Percentiles rank a stretch among this genome's conserved stretches.
These are phyloP conservation scores for Leccinum barrowsii DNA, from an alignment of 768 basidiomycete species.

Conservation along the genomic window DNA sequence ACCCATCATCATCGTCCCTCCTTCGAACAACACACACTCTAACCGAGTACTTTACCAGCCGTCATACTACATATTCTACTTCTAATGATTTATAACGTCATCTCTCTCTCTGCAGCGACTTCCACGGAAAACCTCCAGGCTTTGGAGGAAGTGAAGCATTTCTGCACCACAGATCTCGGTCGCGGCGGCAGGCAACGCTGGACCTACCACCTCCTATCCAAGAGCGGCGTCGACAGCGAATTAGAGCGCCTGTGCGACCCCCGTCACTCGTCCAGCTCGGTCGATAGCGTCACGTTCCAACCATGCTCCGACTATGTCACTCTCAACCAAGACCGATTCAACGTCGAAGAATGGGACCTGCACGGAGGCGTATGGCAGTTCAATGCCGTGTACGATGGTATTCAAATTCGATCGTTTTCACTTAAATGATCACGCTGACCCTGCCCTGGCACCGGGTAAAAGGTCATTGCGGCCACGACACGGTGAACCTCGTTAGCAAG, in stretches of 20 bases:
- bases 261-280: conserved; percentile 24
- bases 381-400: conserved; percentile 46
- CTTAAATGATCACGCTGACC: conserved; percentile 23
- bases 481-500: conserved; percentile 42
- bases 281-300: conserved; percentile 43
- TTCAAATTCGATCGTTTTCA: not conserved
- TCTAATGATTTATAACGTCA: conserved; percentile 32
- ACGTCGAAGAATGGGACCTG: conserved; percentile 40
- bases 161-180: conserved; percentile 52
- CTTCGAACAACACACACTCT: not conserved
- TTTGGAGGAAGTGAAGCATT: conserved; percentile 51
- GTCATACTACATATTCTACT: conserved; percentile 10
- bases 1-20: conserved; percentile 4
- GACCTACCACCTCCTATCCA: conserved; percentile 49
- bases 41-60: not conserved
- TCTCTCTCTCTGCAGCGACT: conserved; percentile 44
- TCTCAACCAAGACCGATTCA: conserved; percentile 42
- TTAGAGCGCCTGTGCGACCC: conserved; percentile 38
- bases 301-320: conserved; percentile 36
- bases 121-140: conserved; percentile 47
- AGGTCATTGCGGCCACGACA: conserved; percentile 47
- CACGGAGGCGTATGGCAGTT: conserved; percentile 41
- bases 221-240: conserved; percentile 39
- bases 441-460: conserved; percentile 14
- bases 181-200: conserved; percentile 48